Conservation (phyloP, 75 land plant genomes). For the Pinus taeda region DNA sequence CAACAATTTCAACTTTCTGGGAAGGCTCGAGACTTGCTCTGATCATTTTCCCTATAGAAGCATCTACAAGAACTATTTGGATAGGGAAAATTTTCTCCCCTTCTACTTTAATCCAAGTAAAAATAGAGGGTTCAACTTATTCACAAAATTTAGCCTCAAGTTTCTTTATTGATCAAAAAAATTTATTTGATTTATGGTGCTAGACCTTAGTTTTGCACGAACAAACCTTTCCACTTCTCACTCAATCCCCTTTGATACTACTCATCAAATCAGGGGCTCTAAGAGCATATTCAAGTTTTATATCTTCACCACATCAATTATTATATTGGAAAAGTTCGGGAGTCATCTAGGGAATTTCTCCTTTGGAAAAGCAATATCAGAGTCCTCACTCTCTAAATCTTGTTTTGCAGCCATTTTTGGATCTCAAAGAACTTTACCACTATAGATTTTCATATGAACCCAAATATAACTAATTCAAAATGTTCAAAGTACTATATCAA, state of each 20-base stretch:
- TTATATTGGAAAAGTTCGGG: not conserved
- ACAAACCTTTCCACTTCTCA: not conserved
- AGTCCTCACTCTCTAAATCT: not conserved
- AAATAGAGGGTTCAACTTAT: slow-evolving; percentile 39
- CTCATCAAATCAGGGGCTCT: slow-evolving; percentile 5
- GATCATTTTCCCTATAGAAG: slow-evolving; percentile 16
- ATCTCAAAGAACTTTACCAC: not conserved
- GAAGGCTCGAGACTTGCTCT: slow-evolving; percentile 38
- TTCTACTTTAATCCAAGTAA: slow-evolving; percentile 54
- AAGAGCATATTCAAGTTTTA: not conserved
- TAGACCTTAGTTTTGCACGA: not conserved
- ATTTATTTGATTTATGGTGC: slow-evolving; percentile 20
- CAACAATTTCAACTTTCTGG: slow-evolving; percentile 53
- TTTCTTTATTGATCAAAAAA: slow-evolving; percentile 15
- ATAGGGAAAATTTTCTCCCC: slow-evolving; percentile 38
- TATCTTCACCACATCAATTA: not conserved
- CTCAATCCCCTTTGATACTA: slow-evolving; percentile 1
- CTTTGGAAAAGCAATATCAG: too few relatives aligned
- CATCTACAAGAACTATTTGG: slow-evolving; percentile 35
- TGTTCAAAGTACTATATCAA: too few relatives aligned
- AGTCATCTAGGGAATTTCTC: not conserved
- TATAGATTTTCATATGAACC: too few relatives aligned
- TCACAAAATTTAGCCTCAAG: slow-evolving; percentile 32
- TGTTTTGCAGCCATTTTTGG: slow-evolving; percentile 1
- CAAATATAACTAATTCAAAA: too few relatives aligned